phyloP scores from a whole-genome alignment of 2,329 filamentous ascomycete species.

The Raffaelea ambrosiae region DNA sequence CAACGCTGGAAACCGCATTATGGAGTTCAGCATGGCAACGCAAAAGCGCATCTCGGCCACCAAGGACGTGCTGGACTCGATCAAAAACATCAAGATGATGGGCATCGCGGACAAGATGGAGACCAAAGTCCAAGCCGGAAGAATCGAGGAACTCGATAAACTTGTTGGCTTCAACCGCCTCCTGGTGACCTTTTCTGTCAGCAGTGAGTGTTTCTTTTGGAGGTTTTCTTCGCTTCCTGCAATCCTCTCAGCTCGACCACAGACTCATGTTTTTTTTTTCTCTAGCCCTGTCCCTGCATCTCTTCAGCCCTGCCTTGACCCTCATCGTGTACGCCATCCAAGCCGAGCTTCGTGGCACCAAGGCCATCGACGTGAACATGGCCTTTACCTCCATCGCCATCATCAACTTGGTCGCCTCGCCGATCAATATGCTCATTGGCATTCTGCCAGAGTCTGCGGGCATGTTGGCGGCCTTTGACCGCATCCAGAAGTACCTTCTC shows the following conservation, averaged over 20 bases:
- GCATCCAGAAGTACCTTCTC: slow-evolving; percentile 26
- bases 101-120: slow-evolving; percentile 15
- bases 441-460: slow-evolving; percentile 25
- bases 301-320: slow-evolving; percentile 23
- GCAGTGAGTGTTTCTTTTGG: too few species aligned
- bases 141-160: too few species aligned
- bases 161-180: too few species aligned
- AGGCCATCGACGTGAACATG: slow-evolving; percentile 22
- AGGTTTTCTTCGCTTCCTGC: too few species aligned
- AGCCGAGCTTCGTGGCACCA: slow-evolving; percentile 1
- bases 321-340: slow-evolving; percentile 24
- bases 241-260: too few species aligned
- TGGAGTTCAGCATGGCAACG: slow-evolving; percentile 29
- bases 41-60: slow-evolving; percentile 29
- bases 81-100: slow-evolving; percentile 32
- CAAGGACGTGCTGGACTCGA: slow-evolving; percentile 23
- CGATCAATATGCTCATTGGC: slow-evolving; percentile 36
- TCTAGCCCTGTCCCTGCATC: too few species aligned
- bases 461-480: slow-evolving; percentile 24
- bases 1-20: too few species aligned
- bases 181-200: too few species aligned
- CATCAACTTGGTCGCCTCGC: slow-evolving; percentile 29
- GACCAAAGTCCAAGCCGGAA: too few species aligned
- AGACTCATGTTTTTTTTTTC: too few species aligned
- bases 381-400: slow-evolving; percentile 31